Conservation (phyloP, 495 filamentous ascomycete species). For the Aspergillus panamensis region DNA sequence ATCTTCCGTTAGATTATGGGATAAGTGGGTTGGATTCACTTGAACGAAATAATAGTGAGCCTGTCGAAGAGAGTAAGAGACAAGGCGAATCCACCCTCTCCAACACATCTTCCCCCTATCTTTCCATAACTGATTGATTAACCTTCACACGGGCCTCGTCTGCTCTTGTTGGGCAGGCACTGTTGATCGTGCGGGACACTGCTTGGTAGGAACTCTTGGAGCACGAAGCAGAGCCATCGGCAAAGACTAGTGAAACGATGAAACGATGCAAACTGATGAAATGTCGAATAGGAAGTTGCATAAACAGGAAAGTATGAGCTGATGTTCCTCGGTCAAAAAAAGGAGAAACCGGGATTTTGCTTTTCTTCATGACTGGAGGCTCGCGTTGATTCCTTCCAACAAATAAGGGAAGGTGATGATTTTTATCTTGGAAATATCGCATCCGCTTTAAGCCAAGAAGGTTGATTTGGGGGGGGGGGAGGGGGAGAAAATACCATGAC, state of each 20-base stretch:
- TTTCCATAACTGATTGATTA: neutral
- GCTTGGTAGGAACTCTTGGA: neutral
- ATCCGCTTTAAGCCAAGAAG: too few species aligned
- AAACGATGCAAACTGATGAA: slow-evolving; percentile 12
- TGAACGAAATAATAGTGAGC: neutral
- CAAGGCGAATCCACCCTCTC: neutral
- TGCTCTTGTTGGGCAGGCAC: slow-evolving; percentile 4
- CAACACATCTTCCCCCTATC: neutral
- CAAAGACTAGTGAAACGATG: neutral
- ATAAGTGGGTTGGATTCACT: neutral
- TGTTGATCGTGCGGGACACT: neutral
- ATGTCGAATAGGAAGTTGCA: slow-evolving; percentile 23
- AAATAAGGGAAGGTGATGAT: too few species aligned
- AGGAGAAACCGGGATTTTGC: slow-evolving; percentile 1
- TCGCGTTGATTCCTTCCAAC: neutral
- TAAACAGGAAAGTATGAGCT: slow-evolving; percentile 10
- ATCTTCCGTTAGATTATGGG: slow-evolving; percentile 18
- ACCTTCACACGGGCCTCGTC: neutral
- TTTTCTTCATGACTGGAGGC: neutral
- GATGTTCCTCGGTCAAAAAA: slow-evolving; percentile 3
- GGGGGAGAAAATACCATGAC: neutral
- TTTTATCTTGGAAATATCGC: too few species aligned
- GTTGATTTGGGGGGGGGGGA: neutral
- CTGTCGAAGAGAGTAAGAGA: neutral
- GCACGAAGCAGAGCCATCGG: neutral